These are phyloP conservation scores for Leccinum uliginosum DNA, from an alignment of 768 basidiomycete genomes.

Conservation along the genomic window DNA sequence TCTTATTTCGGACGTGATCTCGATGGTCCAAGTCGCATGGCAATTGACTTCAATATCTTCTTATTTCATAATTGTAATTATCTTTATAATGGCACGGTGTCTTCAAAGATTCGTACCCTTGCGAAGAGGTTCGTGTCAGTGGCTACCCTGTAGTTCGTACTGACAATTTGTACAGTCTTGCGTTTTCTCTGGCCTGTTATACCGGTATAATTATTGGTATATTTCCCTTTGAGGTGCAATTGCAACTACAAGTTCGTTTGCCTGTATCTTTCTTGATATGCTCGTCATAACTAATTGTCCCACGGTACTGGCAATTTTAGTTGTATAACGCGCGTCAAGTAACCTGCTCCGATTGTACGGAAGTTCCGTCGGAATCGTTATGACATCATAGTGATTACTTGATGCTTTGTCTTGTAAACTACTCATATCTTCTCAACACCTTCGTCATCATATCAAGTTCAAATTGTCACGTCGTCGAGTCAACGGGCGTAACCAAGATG, in stretches of 20 bases:
- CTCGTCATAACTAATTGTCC: neutral
- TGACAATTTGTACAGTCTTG: constrained; percentile 5
- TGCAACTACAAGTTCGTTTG: neutral
- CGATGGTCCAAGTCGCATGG: constrained; percentile 10
- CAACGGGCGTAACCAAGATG: neutral
- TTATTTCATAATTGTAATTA: constrained; percentile 7
- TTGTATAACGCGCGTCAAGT: neutral
- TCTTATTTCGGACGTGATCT: constrained; percentile 19
- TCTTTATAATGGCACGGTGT: constrained; percentile 3
- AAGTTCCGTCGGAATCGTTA: neutral
- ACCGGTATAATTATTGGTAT: constrained; percentile 1
- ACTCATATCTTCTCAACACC: neutral
- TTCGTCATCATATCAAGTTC: neutral
- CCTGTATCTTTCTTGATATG: neutral
- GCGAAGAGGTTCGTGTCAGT: constrained; percentile 7
- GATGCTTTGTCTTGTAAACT: neutral
- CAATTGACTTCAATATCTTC: constrained; percentile 15
- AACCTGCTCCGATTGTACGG: neutral
- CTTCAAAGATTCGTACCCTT: constrained; percentile 3
- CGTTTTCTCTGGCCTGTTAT: neutral
- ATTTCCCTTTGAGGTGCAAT: neutral
- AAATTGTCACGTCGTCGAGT: neutral
- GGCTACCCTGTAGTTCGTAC: neutral
- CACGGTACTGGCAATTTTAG: constrained; percentile 6
- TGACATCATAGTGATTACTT: neutral